Evolutionary conservation across 805 yeast genomes (phyloP).

Genomic region (Danielozyma ontarioensis): DNA sequence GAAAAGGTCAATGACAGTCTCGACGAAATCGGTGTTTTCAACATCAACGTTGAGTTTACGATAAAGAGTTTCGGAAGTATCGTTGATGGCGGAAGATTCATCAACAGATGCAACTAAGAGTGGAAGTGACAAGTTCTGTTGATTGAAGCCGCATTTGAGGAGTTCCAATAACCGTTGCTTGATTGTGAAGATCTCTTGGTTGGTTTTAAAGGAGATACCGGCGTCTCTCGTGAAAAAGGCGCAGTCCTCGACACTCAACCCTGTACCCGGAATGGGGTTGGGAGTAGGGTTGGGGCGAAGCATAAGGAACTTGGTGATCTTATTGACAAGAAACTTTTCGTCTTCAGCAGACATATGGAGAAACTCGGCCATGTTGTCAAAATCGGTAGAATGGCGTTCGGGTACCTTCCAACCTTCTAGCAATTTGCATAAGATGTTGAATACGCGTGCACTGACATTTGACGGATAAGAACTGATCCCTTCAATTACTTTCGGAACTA

Average conservation of each 20-base stretch:
- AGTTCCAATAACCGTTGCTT: slow-evolving; percentile 31
- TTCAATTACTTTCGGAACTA: slow-evolving; percentile 45
- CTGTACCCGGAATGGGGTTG: slow-evolving; percentile 47
- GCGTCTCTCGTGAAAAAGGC: slow-evolving; percentile 65
- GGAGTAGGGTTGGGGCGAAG: slow-evolving; percentile 37
- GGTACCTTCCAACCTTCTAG: slow-evolving; percentile 46
- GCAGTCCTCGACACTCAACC: slow-evolving; percentile 52
- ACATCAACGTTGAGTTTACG: slow-evolving; percentile 48
- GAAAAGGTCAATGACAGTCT: slow-evolving; percentile 43
- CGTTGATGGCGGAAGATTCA: slow-evolving; percentile 48
- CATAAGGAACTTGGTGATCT: slow-evolving; percentile 54
- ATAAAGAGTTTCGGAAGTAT: slow-evolving; percentile 46
- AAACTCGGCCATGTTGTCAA: slow-evolving; percentile 24
- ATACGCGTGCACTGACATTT: slow-evolving; percentile 50
- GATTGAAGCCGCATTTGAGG: slow-evolving; percentile 37
- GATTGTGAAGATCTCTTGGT: slow-evolving; percentile 35
- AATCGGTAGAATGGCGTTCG: slow-evolving; percentile 40
- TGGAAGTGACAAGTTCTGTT: slow-evolving; percentile 37
- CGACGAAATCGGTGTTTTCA: slow-evolving; percentile 44
- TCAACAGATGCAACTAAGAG: slow-evolving; percentile 64
- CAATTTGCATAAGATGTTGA: slow-evolving; percentile 54
- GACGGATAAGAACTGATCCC: slow-evolving; percentile 38
- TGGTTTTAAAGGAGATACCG: slow-evolving; percentile 51
- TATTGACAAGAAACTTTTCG: slow-evolving; percentile 39
- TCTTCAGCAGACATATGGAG: slow-evolving; percentile 33